phyloP scores from a whole-genome alignment of 371 early-diverging fungal species.

The Mucor lusitanicus region DNA sequence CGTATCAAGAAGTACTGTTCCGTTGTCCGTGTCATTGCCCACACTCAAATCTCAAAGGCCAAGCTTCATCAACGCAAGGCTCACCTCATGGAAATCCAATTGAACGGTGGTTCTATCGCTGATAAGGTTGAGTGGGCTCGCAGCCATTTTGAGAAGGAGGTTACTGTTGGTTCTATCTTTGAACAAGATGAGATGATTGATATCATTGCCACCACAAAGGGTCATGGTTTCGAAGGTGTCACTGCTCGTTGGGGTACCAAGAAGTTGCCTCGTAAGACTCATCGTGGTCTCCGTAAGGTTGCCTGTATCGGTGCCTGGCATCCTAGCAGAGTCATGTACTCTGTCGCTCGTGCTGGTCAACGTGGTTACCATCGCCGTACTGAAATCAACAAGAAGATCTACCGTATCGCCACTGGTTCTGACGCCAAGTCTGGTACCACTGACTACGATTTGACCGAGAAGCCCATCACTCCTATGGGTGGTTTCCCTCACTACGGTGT shows the following conservation, averaged over 20 bases:
- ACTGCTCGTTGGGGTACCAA: slow-evolving; percentile 99
- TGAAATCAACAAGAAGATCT: slow-evolving; percentile 99
- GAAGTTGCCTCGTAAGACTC: slow-evolving; percentile 99
- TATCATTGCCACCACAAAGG: slow-evolving; percentile 99
- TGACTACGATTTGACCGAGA: slow-evolving; percentile 98
- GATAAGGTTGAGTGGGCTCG: slow-evolving; percentile 99
- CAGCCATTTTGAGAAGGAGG: slow-evolving; percentile 97
- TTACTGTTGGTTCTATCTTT: slow-evolving; percentile 90
- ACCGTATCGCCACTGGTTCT: slow-evolving; percentile 95
- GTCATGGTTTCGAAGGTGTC: slow-evolving; percentile 99
- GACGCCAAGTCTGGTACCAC: slow-evolving; percentile 91
- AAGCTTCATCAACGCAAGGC: slow-evolving; percentile 99
- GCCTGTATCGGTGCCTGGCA: slow-evolving; percentile 99
- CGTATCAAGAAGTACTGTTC: slow-evolving; percentile 99
- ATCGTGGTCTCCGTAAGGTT: slow-evolving; percentile 99
- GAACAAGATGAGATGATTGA: slow-evolving; percentile 99
- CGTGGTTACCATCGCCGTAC: slow-evolving; percentile 99
- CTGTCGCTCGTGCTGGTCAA: slow-evolving; percentile 99
- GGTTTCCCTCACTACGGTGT: slow-evolving; percentile 99
- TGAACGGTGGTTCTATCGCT: slow-evolving; percentile 98
- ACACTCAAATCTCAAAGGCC: slow-evolving; percentile 97
- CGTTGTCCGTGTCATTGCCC: slow-evolving; percentile 98
- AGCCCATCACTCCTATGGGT: slow-evolving; percentile 98
- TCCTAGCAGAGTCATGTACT: slow-evolving; percentile 99
- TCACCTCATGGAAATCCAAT: slow-evolving; percentile 99